A percentile compares a stretch with the other conserved stretches of the same genome.
Conservation (phyloP, 768 basidiomycete species). For the Lactarius hengduanensis region DNA sequence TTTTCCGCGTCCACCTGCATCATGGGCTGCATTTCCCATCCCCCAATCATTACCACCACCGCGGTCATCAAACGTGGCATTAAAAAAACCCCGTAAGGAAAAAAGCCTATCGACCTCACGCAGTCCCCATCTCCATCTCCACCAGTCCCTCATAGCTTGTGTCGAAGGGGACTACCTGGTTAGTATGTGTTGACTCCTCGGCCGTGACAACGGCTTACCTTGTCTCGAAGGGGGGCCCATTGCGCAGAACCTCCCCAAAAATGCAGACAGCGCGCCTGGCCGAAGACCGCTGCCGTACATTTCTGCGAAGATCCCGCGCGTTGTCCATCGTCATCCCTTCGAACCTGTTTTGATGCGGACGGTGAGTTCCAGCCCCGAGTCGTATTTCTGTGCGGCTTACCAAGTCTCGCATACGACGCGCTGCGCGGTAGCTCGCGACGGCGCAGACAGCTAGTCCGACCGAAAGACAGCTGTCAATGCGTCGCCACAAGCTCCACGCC, state of each 20-base stretch:
- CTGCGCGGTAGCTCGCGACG: not conserved
- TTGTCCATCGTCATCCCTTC: slow-evolving; percentile 13
- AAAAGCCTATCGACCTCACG: slow-evolving; percentile 18
- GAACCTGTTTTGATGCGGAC: not conserved
- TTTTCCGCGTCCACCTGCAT: not conserved
- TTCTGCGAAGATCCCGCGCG: not conserved
- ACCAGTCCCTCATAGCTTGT: not conserved
- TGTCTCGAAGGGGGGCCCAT: not conserved
- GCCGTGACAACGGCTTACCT: not conserved
- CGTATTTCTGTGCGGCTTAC: not conserved
- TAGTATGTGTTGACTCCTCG: not conserved
- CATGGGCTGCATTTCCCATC: too few species aligned
- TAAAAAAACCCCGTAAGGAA: slow-evolving; percentile 18
- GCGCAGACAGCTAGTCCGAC: slow-evolving; percentile 15
- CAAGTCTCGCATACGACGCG: not conserved
- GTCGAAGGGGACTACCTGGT: not conserved
- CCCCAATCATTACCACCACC: not conserved
- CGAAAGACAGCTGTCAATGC: slow-evolving; percentile 17
- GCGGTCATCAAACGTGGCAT: slow-evolving; percentile 10
- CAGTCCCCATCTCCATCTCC: not conserved
- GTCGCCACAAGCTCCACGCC: slow-evolving; percentile 5
- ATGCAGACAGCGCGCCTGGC: slow-evolving; percentile 8
- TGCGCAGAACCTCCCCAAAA: not conserved
- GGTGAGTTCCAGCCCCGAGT: not conserved
- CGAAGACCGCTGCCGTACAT: slow-evolving; percentile 4